Conservation (phyloP, 176 grass and related monocot species). For the Cocos nucifera region DNA sequence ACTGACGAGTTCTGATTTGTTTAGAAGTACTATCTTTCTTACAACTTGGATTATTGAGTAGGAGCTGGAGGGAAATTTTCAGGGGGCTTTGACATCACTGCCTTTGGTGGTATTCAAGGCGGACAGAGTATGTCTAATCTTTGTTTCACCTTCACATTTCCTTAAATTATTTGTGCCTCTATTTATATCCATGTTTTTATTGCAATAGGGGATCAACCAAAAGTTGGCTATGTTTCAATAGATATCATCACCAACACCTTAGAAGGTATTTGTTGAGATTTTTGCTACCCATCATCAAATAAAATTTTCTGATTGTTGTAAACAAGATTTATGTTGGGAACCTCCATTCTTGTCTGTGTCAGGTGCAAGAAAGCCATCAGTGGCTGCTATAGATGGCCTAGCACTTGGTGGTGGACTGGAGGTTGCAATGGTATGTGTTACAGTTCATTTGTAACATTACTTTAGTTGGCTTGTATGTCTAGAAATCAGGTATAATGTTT, state of each 20-base stretch:
- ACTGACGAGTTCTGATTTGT: too few relatives aligned
- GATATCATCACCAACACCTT: conserved; percentile 68
- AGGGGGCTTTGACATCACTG: conserved; percentile 79
- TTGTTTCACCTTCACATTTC: not conserved
- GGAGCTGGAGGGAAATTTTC: conserved; percentile 79
- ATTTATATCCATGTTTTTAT: conserved; percentile 1
- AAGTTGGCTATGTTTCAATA: conserved; percentile 78
- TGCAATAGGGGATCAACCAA: conserved; percentile 44
- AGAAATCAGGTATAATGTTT: too few relatives aligned
- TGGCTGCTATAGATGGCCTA: conserved; percentile 89
- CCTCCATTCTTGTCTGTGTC: conserved; percentile 15
- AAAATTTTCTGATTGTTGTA: too few relatives aligned
- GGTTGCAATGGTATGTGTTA: conserved; percentile 71
- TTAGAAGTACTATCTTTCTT: too few relatives aligned
- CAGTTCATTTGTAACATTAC: too few relatives aligned
- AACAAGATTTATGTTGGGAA: too few relatives aligned
- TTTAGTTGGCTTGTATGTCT: too few relatives aligned
- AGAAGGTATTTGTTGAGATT: conserved; percentile 53
- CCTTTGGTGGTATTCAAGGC: conserved; percentile 39
- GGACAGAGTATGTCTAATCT: conserved; percentile 38
- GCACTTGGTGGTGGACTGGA: conserved; percentile 91
- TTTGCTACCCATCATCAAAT: not conserved
- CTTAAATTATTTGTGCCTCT: too few relatives aligned
- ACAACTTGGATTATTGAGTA: conserved; percentile 23
- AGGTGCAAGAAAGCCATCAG: conserved; percentile 79